Conservation (phyloP, 83 land plant species). For the Diphasiastrum complanatum region DNA sequence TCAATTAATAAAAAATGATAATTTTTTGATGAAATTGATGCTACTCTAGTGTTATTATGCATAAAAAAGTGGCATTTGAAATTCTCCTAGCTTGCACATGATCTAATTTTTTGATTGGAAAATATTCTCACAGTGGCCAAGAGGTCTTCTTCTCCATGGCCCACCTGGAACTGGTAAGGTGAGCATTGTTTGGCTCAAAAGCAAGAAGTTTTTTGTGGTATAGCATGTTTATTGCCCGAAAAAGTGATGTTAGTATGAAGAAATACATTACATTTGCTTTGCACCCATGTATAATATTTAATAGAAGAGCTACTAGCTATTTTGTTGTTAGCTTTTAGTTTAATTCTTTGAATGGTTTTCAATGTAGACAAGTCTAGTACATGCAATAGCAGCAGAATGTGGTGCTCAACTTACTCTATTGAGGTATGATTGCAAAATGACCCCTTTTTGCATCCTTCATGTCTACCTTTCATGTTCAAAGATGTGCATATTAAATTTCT, state of each 20-base stretch:
- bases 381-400: conserved; percentile 68
- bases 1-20: too few species aligned
- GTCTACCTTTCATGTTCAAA: neutral
- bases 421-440: conserved; percentile 32
- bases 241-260: neutral
- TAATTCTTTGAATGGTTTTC: neutral
- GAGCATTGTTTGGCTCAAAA: neutral
- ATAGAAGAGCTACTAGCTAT: neutral
- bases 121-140: conserved; percentile 71
- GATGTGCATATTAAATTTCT: too few species aligned
- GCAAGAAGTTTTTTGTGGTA: too few species aligned
- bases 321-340: conserved; percentile 1
- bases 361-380: conserved; percentile 78
- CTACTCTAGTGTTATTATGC: too few species aligned
- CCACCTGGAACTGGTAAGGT: conserved; percentile 97
- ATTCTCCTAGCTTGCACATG: too few species aligned
- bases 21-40: too few species aligned
- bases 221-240: too few species aligned
- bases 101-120: too few species aligned
- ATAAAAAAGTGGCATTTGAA: too few species aligned
- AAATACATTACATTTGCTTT: neutral
- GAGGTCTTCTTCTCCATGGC: conserved; percentile 73
- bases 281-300: neutral
- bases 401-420: conserved; percentile 62
- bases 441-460: neutral